Evolutionary conservation across 2,329 filamentous ascomycete species (phyloP), one percentile per base, ranked within the genome.

Genomic region (Ilyonectria mors-panacis): DNA sequence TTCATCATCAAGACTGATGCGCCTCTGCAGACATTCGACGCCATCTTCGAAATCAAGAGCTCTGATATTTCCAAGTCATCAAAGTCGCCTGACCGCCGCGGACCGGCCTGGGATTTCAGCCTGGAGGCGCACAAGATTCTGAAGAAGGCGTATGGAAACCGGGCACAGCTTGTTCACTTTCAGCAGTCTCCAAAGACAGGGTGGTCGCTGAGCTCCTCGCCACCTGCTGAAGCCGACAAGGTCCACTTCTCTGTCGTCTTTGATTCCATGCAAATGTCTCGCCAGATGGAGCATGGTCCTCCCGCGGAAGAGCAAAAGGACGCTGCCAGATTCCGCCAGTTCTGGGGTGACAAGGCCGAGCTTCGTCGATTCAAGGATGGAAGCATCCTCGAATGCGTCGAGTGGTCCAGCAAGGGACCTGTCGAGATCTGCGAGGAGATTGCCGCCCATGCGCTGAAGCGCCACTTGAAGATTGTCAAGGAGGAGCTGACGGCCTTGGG

Each of bases 261-360:
- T 54, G 89, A 98, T 73, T 86, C 93, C 1, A 85, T 88, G 42
- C 92, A 94, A 73, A 91, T 92, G 75, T 85, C 87, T 62, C 91
- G 95, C 35, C 87, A 91, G 53, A 93, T 98, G 69, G 96, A 99
- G 72, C 93, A 94, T 78, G 96, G 96, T 0, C 96, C 96, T 6
- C 84, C 92, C 1, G 93, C 94, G 2, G 95, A 98, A 77, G 89
- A 96, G 67, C 94, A 95, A 80, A 91, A 92, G 70, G 93, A 94
- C 70, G 92, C 94, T 26, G 90, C 91, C 10, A 87, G 87, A 35
- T 99, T 98, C 79, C 93, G 94, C 39, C 89, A 91, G 37, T 98
- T 99, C 78, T 99, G 97, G 96, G 96, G 95, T 7, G 92, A 95
- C 10, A 97, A 96, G 78, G 89, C 96, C 1, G 96, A 99, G 79